Evolutionary conservation across 805 yeast species (phyloP), one percentile per base, ranked within the genome.

Genomic region (Starmerella kuoi): DNA sequence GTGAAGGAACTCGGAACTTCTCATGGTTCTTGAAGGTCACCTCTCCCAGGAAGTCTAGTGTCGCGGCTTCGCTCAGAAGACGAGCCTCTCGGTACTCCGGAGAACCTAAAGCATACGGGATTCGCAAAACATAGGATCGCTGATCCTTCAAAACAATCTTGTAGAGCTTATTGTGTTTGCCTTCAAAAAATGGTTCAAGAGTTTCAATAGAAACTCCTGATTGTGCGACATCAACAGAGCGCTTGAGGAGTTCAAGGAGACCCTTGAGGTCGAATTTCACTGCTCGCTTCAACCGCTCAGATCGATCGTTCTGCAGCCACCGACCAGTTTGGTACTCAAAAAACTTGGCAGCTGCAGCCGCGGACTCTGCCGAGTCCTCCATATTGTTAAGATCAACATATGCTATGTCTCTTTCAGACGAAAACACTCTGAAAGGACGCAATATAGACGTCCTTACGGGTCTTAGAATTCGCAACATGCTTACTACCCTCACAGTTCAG

Each of bases 291-390:
- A 69, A 74, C 55, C 83, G 80, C 59, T 91, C 87, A 25, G 61
- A 62, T 42, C 68, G 70, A 58, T 91, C 95, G 57, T 88, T 74
- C 49, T 70, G 74, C 54, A 87, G 65, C 97, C 97, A 88, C 5
- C 94, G 73, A 37, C 98, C 98, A 94, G 97, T 88, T 2, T 91
- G 69, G 59, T 86, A 88, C 53, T 80, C 75, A 67, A 84, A 88
- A 56, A 91, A 83, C 33, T 74, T 46, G 19, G 45, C 39, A 18
- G 55, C 46, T 19, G 52, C 51, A 1, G 47, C 49, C 11, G 33
- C 43, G 11, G 24, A 23, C 31, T 46, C 49, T 14, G 49, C 37
- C 2, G 42, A 33, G 18, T 31, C 26, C 12, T 45, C 43, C 12
- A 46, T 37, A 38, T 51, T 48, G 40, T 49, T 47, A 21, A 47